Base-by-base conservation (phyloP, 2,329 filamentous ascomycete genomes). In the Aspergillus awamori region DNA sequence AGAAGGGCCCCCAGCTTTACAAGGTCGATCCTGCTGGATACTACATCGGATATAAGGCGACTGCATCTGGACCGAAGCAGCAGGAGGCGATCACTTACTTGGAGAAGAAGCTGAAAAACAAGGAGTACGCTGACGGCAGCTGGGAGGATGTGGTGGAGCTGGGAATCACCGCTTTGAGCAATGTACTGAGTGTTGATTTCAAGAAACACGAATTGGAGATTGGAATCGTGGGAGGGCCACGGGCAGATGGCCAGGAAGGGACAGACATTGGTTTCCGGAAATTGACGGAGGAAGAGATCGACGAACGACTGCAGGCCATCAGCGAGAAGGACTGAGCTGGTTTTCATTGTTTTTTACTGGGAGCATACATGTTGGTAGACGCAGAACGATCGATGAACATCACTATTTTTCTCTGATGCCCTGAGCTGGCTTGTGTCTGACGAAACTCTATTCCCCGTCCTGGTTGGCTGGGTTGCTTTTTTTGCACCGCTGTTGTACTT, bases 51-150 rank as follows among this genome's bases (percentile, higher is more conserved):
- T 99, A 98, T 88, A 98, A 98, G 84, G 95, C 92, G 69, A 98
- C 95, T 51, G 92, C 95, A 57, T 96, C 95, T 7, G 95, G 95
- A 5, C 95, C 95, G 58, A 99, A 99, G 83, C 94, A 97, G 79
- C 95, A 99, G 79, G 95, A 99, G 84, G 95, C 95, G 65, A 87
- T 98, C 76, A 99, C 99, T 81, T 93, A 96, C 79, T 85, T 99
- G 61, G 95, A 99, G 87, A 98, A 98, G 89, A 98, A 98, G 86
- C 88, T 99, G 79, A 97, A 97, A 84, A 97, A 97, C 88, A 97
- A 97, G 88, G 93, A 98, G 74, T 84, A 86, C 72, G 95, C 94
- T 38, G 90, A 95, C 60, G 95, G 95, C 63, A 89, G 83, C 74
- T 99, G 95, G 95, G 92, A 97, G 79, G 95, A 99, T 63, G 95